Percentiles rank a stretch among this genome's conserved stretches.
phyloP scores from a whole-genome alignment of 2,329 filamentous ascomycete genomes.

The Colletotrichum tabaci region DNA sequence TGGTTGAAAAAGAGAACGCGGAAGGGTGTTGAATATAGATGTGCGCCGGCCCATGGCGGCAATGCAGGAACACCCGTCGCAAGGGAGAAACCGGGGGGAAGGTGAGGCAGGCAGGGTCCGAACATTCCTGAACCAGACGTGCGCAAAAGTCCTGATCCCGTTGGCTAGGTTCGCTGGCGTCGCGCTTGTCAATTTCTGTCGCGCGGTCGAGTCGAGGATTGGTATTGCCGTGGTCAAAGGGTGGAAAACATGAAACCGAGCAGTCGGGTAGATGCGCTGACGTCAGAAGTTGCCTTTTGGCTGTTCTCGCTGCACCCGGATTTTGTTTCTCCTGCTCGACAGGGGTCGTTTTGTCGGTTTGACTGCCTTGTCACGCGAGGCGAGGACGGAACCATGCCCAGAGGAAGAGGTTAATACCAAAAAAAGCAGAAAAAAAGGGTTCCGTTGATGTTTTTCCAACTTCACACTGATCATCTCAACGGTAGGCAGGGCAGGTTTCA shows the following conservation, averaged over 20 bases:
- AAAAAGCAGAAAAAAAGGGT: not conserved
- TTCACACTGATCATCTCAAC: not conserved
- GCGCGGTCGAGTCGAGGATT: not conserved
- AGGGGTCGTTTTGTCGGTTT: not conserved
- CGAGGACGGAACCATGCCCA: not conserved
- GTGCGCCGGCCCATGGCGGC: constrained; percentile 3
- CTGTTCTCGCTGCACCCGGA: not conserved
- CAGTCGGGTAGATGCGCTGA: constrained; percentile 1
- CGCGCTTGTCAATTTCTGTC: not conserved
- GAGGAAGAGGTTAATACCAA: not conserved
- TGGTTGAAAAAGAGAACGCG: not conserved
- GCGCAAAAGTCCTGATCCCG: not conserved
- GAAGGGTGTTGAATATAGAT: constrained; percentile 11
- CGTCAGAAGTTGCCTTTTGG: constrained; percentile 4
- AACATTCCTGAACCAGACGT: not conserved
- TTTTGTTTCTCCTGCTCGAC: not conserved
- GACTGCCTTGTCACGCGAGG: not conserved
- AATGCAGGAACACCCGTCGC: not conserved
- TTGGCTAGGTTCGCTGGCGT: not conserved
- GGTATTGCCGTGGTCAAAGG: not conserved
- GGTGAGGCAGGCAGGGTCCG: not conserved
- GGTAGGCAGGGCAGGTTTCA: constrained; percentile 5
- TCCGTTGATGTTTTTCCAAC: not conserved
- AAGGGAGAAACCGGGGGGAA: not conserved
- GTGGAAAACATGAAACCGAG: constrained; percentile 6